Percentiles rank a stretch among this genome's conserved stretches.
Evolutionary conservation across 2,329 filamentous ascomycete species (phyloP).

Genomic region (Periconia digitata): DNA sequence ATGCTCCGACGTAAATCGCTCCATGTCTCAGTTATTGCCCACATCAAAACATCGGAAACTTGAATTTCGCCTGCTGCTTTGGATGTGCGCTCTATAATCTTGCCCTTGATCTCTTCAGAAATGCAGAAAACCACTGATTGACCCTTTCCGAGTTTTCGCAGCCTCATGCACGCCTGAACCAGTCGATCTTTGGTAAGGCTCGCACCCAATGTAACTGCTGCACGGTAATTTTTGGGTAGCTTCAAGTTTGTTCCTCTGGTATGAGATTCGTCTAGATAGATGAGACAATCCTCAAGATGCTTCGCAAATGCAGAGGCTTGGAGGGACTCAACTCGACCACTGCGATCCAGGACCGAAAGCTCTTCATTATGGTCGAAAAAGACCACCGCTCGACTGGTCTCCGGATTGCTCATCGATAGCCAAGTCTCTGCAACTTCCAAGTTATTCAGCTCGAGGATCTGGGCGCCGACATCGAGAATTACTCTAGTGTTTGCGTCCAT

Average conservation of each 20-base stretch:
- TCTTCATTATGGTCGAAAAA: conserved; percentile 62
- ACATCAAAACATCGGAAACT: conserved; percentile 59
- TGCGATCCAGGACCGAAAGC: conserved; percentile 55
- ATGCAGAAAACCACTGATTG: conserved; percentile 66
- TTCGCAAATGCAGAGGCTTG: conserved; percentile 60
- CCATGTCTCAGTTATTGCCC: conserved; percentile 62
- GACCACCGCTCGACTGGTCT: conserved; percentile 48
- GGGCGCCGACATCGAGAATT: conserved; percentile 71
- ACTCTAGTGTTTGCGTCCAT: conserved; percentile 54
- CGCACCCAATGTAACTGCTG: conserved; percentile 68
- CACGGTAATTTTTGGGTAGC: conserved; percentile 60
- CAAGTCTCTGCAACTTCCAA: conserved; percentile 51
- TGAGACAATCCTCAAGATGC: conserved; percentile 60
- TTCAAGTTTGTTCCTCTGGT: conserved; percentile 70
- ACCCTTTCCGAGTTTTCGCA: conserved; percentile 67
- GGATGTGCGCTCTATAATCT: conserved; percentile 46
- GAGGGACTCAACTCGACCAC: conserved; percentile 52
- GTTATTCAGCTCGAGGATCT: conserved; percentile 62
- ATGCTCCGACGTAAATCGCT: conserved; percentile 52
- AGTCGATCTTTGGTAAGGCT: conserved; percentile 68
- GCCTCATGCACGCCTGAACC: conserved; percentile 68
- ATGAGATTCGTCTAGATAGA: conserved; percentile 72
- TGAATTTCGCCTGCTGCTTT: conserved; percentile 37
- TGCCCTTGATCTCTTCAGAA: conserved; percentile 59
- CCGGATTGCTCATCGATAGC: conserved; percentile 51